These are phyloP conservation scores for Penstemon eatonii DNA, from an alignment of 257 asterid genomes.

Conservation along the genomic window DNA sequence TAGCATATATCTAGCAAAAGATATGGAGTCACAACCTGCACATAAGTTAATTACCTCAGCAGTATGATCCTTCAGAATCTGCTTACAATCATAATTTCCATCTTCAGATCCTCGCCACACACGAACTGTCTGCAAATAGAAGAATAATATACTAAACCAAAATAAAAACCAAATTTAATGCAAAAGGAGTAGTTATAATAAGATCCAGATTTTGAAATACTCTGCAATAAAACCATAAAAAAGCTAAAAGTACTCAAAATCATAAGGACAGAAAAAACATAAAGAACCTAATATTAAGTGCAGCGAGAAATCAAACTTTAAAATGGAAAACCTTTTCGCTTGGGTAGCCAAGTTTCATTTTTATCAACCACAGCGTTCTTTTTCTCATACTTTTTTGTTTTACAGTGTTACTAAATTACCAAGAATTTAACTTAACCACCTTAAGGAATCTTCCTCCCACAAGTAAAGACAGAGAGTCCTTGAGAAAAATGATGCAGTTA, in stretches of 20 bases:
- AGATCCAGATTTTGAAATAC: too few species aligned
- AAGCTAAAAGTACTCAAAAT: neutral
- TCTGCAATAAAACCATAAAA: neutral
- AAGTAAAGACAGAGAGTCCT: neutral
- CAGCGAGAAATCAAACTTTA: neutral
- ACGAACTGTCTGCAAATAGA: slow-evolving; percentile 83
- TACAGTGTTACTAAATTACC: neutral
- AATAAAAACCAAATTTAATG: slow-evolving; percentile 4
- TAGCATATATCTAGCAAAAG: neutral
- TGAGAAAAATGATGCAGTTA: neutral
- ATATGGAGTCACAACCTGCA: slow-evolving; percentile 9
- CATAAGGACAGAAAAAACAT: neutral
- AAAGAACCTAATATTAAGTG: slow-evolving; percentile 1
- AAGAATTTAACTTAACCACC: neutral
- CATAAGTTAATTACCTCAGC: slow-evolving; percentile 68
- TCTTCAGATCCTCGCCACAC: slow-evolving; percentile 82
- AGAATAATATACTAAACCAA: slow-evolving; percentile 19
- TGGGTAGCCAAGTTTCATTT: neutral
- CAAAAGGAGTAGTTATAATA: neutral
- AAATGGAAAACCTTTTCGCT: neutral
- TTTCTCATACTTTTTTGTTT: neutral
- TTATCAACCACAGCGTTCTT: neutral
- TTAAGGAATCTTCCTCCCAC: neutral
- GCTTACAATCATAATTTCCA: slow-evolving; percentile 69
- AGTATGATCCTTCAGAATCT: slow-evolving; percentile 80